Base-by-base conservation (phyloP, 176 grass and related monocot species). In the Triticum dicoccoides region DNA sequence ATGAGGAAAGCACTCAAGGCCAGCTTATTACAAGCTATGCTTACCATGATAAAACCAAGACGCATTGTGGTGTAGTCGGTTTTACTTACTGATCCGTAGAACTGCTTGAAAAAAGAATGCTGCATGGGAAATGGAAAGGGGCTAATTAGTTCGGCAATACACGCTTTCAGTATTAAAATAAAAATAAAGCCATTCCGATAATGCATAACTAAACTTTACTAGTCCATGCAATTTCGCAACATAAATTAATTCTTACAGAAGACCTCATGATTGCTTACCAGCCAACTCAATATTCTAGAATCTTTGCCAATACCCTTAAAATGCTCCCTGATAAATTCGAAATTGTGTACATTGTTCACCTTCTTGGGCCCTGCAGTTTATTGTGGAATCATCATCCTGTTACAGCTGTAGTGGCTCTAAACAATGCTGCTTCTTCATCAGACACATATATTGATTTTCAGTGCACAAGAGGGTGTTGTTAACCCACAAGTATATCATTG, bases 41-140 rank as follows among this genome's bases (percentile, higher is more conserved):
- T 93, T 89, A 98, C 96, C 96, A 87, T 92, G 81, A 98, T 95
- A 79, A 98, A 98, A 71, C 91, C 89, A 89, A 94, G 89, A n/a
- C 93, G 89, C 88, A 98, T 90, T 25, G 93, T 98, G 6, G 77
- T 82, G 62, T 95, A 98, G 49, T 98, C 96, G 6, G 89, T 86
- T 83, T 92, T 89, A 80, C 86, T 81, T 35, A 98, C 88, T 72
- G 93, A 95, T 82, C 80, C 58, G 51, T 87, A 89, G 77, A 95
- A 98, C 81, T 98, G 96, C 78, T 98, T 98, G 63, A 63, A 79
- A 94, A 98, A 98, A 38, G 91, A 95, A 71, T 94, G 86, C 96
- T 95, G 89, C 71, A 90, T 42, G 13, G 64, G 59, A 37, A 80
- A 61, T 34, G 49, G 12, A 35, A 52, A 85, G 30, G 76, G 9